phyloP scores from a whole-genome alignment of 257 asterid species.

The Gentiana dahurica region DNA sequence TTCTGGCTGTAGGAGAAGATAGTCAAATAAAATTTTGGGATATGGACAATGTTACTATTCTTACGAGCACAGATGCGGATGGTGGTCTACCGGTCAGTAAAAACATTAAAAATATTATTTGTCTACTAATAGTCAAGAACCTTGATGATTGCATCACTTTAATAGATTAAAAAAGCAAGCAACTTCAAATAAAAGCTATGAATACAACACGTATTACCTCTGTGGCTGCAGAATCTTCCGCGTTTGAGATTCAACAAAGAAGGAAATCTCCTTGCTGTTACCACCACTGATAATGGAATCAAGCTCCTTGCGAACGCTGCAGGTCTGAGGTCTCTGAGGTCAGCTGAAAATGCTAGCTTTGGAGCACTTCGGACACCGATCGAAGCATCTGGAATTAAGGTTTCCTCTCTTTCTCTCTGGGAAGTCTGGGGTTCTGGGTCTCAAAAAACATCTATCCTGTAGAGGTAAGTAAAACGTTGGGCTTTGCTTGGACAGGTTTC shows the following conservation, averaged over 20 bases:
- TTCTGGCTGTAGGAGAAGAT: slow-evolving; percentile 95
- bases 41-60: slow-evolving; percentile 71
- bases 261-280: slow-evolving; percentile 93
- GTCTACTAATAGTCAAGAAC: background rate
- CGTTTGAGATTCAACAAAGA: slow-evolving; percentile 92
- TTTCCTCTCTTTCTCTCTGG: slow-evolving; percentile 9
- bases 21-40: slow-evolving; percentile 95
- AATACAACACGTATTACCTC: background rate
- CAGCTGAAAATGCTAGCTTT: slow-evolving; percentile 64
- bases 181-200: no score
- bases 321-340: slow-evolving; percentile 73
- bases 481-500: slow-evolving; percentile 50
- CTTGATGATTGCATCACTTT: no score
- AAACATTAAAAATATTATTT: background rate
- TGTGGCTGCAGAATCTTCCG: slow-evolving; percentile 60
- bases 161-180: no score
- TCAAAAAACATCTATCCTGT: background rate
- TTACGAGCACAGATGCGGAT: slow-evolving; percentile 66
- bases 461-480: slow-evolving; percentile 5
- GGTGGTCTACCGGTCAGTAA: slow-evolving; percentile 89
- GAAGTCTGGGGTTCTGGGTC: background rate
- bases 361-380: slow-evolving; percentile 71
- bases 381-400: slow-evolving; percentile 83
- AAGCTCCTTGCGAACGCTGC: slow-evolving; percentile 76
- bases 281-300: slow-evolving; percentile 84